These are phyloP conservation scores for Rhodotorula sp. DNA, from an alignment of 1,284 basidiomycete species.

Conservation along the genomic window DNA sequence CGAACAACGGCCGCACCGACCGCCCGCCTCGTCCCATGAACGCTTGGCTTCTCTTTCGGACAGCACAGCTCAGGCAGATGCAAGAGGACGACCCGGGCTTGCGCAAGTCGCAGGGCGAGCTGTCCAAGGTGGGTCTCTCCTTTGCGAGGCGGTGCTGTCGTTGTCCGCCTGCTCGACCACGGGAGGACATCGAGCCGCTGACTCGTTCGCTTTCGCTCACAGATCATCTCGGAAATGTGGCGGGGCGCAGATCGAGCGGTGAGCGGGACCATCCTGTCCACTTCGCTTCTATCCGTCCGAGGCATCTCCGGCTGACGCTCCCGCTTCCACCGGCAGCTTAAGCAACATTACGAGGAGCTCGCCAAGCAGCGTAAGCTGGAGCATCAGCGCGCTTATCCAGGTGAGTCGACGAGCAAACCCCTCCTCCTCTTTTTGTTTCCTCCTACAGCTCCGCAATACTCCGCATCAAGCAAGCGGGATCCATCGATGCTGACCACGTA, in stretches of 20 bases:
- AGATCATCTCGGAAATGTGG: slow-evolving; percentile 28
- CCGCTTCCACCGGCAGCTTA: not conserved
- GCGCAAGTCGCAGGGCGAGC: slow-evolving; percentile 21
- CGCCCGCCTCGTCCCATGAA: slow-evolving; percentile 29
- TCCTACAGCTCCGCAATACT: no score
- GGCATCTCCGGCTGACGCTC: not conserved
- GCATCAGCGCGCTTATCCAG: slow-evolving; percentile 14
- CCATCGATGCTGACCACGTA: no score
- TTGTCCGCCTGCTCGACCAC: not conserved
- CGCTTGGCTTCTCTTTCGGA: slow-evolving; percentile 26
- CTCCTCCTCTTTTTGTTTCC: not conserved
- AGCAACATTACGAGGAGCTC: slow-evolving; percentile 8
- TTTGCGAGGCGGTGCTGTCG: not conserved
- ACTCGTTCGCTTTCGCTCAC: not conserved
- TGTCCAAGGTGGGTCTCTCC: slow-evolving; percentile 12
- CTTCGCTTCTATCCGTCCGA: no score
- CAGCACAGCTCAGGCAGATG: slow-evolving; percentile 17
- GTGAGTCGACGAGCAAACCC: not conserved
- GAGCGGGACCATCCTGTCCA: not conserved
- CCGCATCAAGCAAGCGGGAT: no score
- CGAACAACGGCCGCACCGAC: not conserved
- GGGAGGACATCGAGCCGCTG: not conserved
- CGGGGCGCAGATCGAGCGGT: slow-evolving; percentile 5
- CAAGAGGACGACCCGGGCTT: slow-evolving; percentile 15
- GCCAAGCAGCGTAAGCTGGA: slow-evolving; percentile 13